phyloP scores from a whole-genome alignment of 805 yeast genomes.

The Wickerhamomyces sydowiorum region DNA sequence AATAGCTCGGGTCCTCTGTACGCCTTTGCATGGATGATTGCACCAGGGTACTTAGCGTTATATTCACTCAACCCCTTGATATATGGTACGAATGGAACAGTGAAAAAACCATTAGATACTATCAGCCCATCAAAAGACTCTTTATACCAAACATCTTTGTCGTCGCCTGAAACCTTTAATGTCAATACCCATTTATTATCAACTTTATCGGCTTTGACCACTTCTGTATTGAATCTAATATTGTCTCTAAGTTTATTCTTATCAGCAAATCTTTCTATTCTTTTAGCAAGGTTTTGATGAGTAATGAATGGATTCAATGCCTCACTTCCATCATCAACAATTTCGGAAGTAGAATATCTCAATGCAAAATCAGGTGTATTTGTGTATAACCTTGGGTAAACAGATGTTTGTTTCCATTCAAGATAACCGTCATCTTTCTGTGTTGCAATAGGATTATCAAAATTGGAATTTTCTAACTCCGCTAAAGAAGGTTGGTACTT shows the following conservation, averaged over 20 bases:
- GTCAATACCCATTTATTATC: conserved; percentile 33
- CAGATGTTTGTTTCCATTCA: conserved; percentile 31
- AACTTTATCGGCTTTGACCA: conserved; percentile 30
- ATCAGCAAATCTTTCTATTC: conserved; percentile 25
- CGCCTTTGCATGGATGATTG: conserved; percentile 46
- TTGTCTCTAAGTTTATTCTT: conserved; percentile 24
- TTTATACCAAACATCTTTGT: conserved; percentile 33
- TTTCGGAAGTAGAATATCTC: conserved; percentile 30
- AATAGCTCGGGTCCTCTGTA: conserved; percentile 38
- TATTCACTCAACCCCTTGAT: conserved; percentile 42
- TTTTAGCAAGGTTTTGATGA: conserved; percentile 26
- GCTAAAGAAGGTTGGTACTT: conserved; percentile 7
- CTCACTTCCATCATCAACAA: conserved; percentile 9
- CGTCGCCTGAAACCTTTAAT: conserved; percentile 15
- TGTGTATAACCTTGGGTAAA: conserved; percentile 31
- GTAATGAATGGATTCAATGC: conserved; percentile 32
- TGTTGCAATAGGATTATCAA: conserved; percentile 8
- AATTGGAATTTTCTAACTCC: conserved; percentile 17
- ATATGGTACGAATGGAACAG: conserved; percentile 50
- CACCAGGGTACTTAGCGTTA: conserved; percentile 33
- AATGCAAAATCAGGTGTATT: conserved; percentile 33
- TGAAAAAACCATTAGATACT: conserved; percentile 54
- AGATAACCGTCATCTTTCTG: conserved; percentile 25
- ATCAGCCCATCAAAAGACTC: conserved; percentile 51
- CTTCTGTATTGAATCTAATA: conserved; percentile 34